Percentiles rank a stretch among this genome's conserved stretches.
These are phyloP conservation scores for Butyriboletus loyo DNA, from an alignment of 768 basidiomycete species.

Conservation along the genomic window DNA sequence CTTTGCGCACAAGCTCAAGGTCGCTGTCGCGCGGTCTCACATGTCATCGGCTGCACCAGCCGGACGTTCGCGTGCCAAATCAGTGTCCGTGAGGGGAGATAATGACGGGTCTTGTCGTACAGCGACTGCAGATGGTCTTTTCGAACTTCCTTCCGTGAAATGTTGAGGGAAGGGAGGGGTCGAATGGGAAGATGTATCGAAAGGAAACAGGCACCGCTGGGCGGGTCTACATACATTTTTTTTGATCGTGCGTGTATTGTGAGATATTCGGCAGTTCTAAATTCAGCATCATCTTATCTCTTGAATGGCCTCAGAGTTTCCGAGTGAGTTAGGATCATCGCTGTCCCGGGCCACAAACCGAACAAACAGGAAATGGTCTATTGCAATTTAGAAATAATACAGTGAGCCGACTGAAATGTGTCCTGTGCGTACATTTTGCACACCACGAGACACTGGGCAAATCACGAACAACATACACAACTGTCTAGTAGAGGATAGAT, in stretches of 20 bases:
- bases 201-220: neutral
- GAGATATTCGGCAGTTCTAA: neutral
- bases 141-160: neutral
- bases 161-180: neutral
- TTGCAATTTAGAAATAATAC: neutral
- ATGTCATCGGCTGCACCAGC: neutral
- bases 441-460: neutral
- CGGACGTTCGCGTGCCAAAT: constrained; percentile 5
- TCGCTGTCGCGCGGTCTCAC: constrained; percentile 12
- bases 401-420: neutral
- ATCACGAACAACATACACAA: neutral
- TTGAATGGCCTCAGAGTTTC: neutral
- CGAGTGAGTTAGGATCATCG: neutral
- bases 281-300: neutral
- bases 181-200: neutral
- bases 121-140: neutral
- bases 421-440: neutral
- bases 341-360: neutral
- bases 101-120: neutral
- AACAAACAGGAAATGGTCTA: neutral
- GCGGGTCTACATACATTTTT: neutral
- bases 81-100: constrained; percentile 4
- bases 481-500: neutral
- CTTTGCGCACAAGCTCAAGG: constrained; percentile 23
- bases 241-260: neutral